Evolutionary conservation across 768 basidiomycete species (phyloP), one percentile per base, ranked within the genome.

Genomic region (Coprinellus micaceus): DNA sequence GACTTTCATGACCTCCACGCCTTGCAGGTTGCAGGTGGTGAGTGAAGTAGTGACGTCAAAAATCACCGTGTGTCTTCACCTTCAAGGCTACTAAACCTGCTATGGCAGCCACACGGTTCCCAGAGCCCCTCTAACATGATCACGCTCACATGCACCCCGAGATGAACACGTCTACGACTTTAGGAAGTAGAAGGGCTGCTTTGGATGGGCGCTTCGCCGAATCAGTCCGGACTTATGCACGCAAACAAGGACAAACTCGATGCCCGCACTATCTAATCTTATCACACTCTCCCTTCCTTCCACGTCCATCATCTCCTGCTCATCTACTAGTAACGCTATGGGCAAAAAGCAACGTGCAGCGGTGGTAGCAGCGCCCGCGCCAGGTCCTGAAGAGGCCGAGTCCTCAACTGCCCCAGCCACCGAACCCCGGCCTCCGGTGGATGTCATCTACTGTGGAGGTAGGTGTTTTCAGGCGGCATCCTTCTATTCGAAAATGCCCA

Each of bases 401-500:
- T 51, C 49, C 19, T 51, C 49, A 13, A 36, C 49, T 21, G 45
- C 45, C 10, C 45, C 45, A 9, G 60, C 62, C 15, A 72, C 76
- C 28, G 78, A 82, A 57, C 77, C 81, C 17, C 74, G 67, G n/a
- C 79, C 78, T 17, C 85, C 87, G 13, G 62, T 88, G 10, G 62
- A 79, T 29, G 81, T 88, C 15, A 66, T 86, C 33, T 89, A 91
- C 65, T 91, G 89, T 67, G 75, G 76, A 71, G 77, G 86, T 84
- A 59, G 51, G 71, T 54, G 37, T 54, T 45, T 26, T 46, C 62
- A 54, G 49, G 50, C 46, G 25, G 29, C 40, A 47, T 57, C 36
- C 54, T 61, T 3, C 33, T 1, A 56, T n/a, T 12, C 28, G 46
- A 37, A 49, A 55, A 54, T 49, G 45, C 40, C 57, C 15, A 37